These are phyloP conservation scores for Tylopilus balloui DNA, from an alignment of 768 basidiomycete species.

Conservation along the genomic window DNA sequence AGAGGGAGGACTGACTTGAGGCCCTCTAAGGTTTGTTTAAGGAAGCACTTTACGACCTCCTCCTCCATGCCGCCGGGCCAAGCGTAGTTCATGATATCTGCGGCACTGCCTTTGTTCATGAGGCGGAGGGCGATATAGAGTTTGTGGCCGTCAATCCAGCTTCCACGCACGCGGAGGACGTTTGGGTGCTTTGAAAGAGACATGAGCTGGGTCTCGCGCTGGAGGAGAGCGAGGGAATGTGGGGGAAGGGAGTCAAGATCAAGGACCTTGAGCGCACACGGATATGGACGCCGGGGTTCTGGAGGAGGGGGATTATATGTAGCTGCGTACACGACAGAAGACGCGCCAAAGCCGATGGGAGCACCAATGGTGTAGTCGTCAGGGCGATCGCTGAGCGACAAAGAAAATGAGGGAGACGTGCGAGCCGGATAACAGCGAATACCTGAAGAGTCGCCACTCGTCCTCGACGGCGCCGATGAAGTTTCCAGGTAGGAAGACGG, in stretches of 20 bases:
- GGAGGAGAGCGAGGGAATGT: constrained; percentile 64
- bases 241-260: constrained; percentile 78
- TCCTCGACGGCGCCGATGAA: constrained; percentile 84
- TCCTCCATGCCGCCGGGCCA: constrained; percentile 92
- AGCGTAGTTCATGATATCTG: constrained; percentile 78
- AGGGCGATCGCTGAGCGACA: constrained; percentile 51
- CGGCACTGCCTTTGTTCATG: constrained; percentile 85
- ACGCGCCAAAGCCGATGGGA: constrained; percentile 87
- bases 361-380: constrained; percentile 71
- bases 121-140: constrained; percentile 83
- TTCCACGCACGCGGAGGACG: constrained; percentile 85
- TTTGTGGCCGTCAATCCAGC: constrained; percentile 82
- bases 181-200: constrained; percentile 91
- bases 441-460: constrained; percentile 82
- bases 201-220: constrained; percentile 88
- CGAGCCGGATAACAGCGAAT: constrained; percentile 1
- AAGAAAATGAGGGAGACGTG: background rate
- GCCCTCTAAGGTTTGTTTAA: constrained; percentile 85
- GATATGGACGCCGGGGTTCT: constrained; percentile 37
- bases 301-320: constrained; percentile 47
- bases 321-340: constrained; percentile 86
- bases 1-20: constrained; percentile 56
- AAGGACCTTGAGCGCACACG: constrained; percentile 85
- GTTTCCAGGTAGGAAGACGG: constrained; percentile 21
- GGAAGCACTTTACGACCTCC: constrained; percentile 78